phyloP scores from a whole-genome alignment of 2,329 filamentous ascomycete genomes.

The Ramichloridium luteum region DNA sequence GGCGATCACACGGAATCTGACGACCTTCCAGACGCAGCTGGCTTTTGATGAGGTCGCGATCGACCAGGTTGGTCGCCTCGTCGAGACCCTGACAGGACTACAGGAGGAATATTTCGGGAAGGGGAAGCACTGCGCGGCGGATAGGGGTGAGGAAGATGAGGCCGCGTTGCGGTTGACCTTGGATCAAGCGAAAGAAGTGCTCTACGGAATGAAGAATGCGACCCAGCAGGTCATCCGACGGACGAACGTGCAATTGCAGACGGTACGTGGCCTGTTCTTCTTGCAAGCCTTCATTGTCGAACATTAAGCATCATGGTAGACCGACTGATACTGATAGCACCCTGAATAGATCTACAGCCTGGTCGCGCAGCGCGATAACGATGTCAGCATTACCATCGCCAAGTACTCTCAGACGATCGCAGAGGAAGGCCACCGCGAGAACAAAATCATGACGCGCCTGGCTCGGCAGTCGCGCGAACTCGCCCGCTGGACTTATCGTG shows the following conservation, averaged over 20 bases:
- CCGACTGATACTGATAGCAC: too few species aligned
- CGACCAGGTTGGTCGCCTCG: background rate
- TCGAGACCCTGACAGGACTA: background rate
- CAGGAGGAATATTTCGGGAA: background rate
- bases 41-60: background rate
- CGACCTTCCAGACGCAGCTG: background rate
- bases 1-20: background rate
- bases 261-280: too few species aligned
- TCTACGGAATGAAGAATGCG: background rate
- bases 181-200: background rate
- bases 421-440: background rate
- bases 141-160: too few species aligned
- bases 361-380: background rate
- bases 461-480: background rate
- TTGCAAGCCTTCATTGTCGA: too few species aligned
- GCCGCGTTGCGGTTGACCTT: background rate
- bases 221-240: background rate
- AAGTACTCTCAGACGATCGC: background rate
- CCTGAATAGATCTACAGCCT: background rate
- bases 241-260: conserved; percentile 1
- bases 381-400: background rate
- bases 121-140: too few species aligned
- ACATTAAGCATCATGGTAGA: too few species aligned
- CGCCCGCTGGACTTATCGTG: background rate
- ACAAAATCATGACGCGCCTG: background rate